A percentile compares a stretch with the other conserved stretches of the same genome.
These are phyloP conservation scores for Nemania abortiva DNA, from an alignment of 2,329 filamentous ascomycete species.

Conservation along the genomic window DNA sequence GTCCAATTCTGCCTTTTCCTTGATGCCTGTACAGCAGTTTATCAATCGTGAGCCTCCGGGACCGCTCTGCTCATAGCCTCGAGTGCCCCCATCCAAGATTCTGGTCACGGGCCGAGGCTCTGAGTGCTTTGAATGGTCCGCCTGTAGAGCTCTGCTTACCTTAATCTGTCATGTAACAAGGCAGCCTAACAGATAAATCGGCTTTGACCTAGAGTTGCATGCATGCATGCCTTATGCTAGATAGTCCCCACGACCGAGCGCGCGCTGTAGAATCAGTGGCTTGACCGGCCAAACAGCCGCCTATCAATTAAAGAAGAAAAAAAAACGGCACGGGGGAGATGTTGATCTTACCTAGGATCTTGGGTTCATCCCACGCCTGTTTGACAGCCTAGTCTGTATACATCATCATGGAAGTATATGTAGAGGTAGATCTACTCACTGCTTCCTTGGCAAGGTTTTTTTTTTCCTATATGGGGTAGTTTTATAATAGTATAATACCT, in stretches of 20 bases:
- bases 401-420: too few species aligned
- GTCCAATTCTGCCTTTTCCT: constrained; percentile 22
- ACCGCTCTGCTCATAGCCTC: not conserved
- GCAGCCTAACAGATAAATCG: constrained; percentile 19
- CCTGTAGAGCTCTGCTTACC: constrained; percentile 8
- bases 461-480: not conserved
- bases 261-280: constrained; percentile 8
- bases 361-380: not conserved
- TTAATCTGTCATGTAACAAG: constrained; percentile 6
- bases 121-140: not conserved
- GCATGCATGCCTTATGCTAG: not conserved
- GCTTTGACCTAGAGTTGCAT: not conserved
- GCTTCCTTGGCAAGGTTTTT: not conserved
- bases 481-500: not conserved
- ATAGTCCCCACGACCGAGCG: not conserved
- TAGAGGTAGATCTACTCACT: not conserved
- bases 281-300: constrained; percentile 12
- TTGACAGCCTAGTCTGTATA: not conserved
- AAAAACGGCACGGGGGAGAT: not conserved
- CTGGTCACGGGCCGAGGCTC: not conserved
- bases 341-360: constrained; percentile 13
- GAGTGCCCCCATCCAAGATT: not conserved
- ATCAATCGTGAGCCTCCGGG: not conserved
- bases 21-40: not conserved
- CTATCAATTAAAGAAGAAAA: not conserved